Evolutionary conservation across 768 basidiomycete species (phyloP).

Genomic region (Kwoniella dendrophila): DNA sequence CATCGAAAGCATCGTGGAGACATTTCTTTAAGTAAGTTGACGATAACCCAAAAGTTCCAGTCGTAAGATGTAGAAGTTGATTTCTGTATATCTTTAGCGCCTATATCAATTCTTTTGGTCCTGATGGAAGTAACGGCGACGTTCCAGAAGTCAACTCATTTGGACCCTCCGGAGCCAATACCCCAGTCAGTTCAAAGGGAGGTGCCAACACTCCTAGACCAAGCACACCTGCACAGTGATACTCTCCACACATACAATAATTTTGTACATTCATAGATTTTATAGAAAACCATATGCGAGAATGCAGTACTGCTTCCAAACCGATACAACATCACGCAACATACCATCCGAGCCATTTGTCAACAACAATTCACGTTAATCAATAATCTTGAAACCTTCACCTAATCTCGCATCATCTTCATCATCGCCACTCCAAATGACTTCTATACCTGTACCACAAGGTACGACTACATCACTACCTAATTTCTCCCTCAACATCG

Average conservation of each 20-base stretch:
- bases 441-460: conserved; percentile 71
- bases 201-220: conserved; percentile 14
- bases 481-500: conserved; percentile 69
- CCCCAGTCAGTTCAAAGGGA: conserved; percentile 27
- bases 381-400: conserved; percentile 3
- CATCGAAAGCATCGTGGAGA: conserved; percentile 48
- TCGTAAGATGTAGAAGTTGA: neutral
- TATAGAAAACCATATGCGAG: too few relatives aligned
- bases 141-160: conserved; percentile 41
- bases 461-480: conserved; percentile 79
- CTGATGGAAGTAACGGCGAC: conserved; percentile 47
- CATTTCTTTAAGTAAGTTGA: conserved; percentile 47
- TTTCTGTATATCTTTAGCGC: conserved; percentile 31
- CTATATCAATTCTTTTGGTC: conserved; percentile 51
- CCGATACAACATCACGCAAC: too few relatives aligned
- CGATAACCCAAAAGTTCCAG: neutral
- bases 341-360: too few relatives aligned
- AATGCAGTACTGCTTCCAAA: too few relatives aligned
- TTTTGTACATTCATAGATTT: neutral
- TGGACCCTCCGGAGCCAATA: conserved; percentile 40
- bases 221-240: conserved; percentile 2
- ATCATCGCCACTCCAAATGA: conserved; percentile 59
- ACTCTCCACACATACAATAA: too few relatives aligned
- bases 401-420: conserved; percentile 11
- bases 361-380: too few relatives aligned